Conservation (phyloP, 78 protist genomes). For the Pelomyxa schiedti region DNA sequence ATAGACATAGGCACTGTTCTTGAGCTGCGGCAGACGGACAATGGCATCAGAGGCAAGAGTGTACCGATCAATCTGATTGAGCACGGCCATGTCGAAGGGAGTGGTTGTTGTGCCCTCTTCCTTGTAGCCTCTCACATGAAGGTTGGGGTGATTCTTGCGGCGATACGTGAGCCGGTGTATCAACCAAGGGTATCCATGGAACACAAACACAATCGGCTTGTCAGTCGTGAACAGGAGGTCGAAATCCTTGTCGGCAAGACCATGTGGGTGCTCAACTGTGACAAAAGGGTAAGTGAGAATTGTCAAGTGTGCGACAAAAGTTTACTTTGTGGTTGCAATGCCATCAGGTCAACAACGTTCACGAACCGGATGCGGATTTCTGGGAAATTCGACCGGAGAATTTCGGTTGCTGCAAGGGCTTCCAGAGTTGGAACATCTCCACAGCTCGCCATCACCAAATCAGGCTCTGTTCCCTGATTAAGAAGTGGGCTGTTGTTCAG, state of each 20-base stretch:
- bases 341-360: slow-evolving; percentile 8
- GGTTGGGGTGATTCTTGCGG: background rate
- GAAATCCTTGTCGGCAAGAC: background rate
- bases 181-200: background rate
- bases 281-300: no score
- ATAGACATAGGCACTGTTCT: background rate
- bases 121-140: background rate
- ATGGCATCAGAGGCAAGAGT: background rate
- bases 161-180: background rate
- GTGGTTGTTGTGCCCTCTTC: slow-evolving; percentile 19
- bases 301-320: no score
- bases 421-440: slow-evolving; percentile 16
- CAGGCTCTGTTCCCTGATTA: background rate
- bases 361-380: background rate
- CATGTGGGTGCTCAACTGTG: slow-evolving; percentile 7
- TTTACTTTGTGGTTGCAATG: background rate
- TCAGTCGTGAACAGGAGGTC: background rate
- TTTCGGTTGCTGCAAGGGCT: background rate
- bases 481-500: no score
- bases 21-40: background rate
- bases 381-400: background rate
- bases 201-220: background rate
- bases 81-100: slow-evolving; percentile 8
- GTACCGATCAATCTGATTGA: background rate
- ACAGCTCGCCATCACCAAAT: slow-evolving; percentile 1